phyloP scores from a whole-genome alignment of 148 eudicot genomes.

The Limonium bicolor region DNA sequence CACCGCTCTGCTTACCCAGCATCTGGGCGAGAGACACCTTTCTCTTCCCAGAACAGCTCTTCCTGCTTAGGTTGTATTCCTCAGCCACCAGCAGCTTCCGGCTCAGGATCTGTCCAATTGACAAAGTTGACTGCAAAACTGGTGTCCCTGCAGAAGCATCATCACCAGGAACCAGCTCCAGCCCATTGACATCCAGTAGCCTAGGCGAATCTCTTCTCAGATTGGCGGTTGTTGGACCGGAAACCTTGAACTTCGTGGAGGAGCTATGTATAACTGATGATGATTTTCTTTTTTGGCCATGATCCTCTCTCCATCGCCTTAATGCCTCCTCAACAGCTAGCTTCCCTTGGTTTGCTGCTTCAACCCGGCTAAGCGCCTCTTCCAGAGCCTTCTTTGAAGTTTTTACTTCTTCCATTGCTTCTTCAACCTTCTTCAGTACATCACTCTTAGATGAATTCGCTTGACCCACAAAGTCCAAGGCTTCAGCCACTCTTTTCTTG shows the following conservation, averaged over 20 bases:
- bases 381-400: conserved; percentile 54
- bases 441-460: conserved; percentile 44
- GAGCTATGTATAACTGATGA: conserved; percentile 31
- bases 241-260: conserved; percentile 73
- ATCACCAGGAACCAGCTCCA: conserved; percentile 19
- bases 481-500: conserved; percentile 27
- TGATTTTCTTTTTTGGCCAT: conserved; percentile 55
- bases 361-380: conserved; percentile 64
- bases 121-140: conserved; percentile 43
- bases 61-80: conserved; percentile 40
- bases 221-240: conserved; percentile 23
- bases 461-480: conserved; percentile 45
- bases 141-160: conserved; percentile 28
- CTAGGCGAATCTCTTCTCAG: conserved; percentile 28
- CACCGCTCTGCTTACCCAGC: conserved; percentile 45
- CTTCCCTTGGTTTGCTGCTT: conserved; percentile 53
- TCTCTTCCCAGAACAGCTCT: conserved; percentile 19
- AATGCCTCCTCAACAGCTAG: conserved; percentile 82
- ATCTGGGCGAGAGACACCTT: conserved; percentile 72
- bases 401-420: conserved; percentile 70
- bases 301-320: conserved; percentile 80
- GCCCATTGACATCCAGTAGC: conserved; percentile 41
- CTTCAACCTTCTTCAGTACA: conserved; percentile 53
- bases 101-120: conserved; percentile 91
- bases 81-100: conserved; percentile 69